Evolutionary conservation across 108 stramenopile genomes (phyloP).

Genomic region (Hondaea fermentalgiana): DNA sequence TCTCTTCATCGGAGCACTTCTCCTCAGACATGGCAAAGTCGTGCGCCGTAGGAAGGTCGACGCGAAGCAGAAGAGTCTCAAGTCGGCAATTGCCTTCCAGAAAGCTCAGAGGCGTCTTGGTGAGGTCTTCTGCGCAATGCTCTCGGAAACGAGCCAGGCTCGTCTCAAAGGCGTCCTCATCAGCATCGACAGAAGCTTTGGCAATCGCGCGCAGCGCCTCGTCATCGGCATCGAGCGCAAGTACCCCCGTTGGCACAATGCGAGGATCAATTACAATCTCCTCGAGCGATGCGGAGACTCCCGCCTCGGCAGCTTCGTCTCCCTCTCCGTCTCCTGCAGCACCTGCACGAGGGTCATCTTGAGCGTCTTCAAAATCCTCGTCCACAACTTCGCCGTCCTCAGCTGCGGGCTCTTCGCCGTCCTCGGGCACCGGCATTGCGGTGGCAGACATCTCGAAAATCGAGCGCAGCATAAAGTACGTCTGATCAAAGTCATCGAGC

Average conservation of each 20-base stretch:
- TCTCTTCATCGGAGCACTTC: not conserved
- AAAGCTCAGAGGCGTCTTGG: not conserved
- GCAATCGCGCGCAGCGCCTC: not conserved
- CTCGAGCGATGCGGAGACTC: not conserved
- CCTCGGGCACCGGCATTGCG: not conserved
- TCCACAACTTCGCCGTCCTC: not conserved
- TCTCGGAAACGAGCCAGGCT: not conserved
- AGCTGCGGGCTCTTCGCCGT: not conserved
- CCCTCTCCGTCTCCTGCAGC: not conserved
- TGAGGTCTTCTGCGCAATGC: not conserved
- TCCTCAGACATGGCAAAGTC: not conserved
- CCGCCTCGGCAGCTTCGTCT: not conserved
- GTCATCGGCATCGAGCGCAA: not conserved
- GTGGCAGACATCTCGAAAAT: not conserved
- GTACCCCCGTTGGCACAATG: not conserved
- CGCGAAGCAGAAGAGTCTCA: not conserved
- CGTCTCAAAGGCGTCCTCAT: not conserved
- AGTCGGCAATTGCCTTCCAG: not conserved
- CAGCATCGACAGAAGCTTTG: not conserved
- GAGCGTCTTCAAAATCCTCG: not conserved
- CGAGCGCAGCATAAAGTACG: not conserved
- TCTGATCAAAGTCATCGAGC: not conserved
- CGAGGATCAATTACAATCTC: not conserved
- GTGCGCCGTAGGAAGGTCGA: not conserved
- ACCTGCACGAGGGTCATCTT: not conserved